phyloP scores from a whole-genome alignment of 805 yeast species.

The Naumovozyma castellii region DNA sequence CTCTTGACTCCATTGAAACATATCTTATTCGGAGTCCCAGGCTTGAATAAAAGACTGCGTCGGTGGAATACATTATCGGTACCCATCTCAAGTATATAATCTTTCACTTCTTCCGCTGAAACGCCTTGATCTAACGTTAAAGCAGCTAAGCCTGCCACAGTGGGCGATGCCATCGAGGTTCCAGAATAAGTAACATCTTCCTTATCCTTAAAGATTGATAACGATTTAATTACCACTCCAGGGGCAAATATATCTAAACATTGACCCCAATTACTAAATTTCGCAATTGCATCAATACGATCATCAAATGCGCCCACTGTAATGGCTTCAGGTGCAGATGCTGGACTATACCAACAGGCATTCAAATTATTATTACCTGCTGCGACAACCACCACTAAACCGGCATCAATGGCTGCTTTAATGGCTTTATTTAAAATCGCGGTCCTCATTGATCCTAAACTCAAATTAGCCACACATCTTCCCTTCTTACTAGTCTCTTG shows the following conservation, averaged over 20 bases:
- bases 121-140: constrained; percentile 46
- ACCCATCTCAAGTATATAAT: constrained; percentile 36
- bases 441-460: constrained; percentile 68
- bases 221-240: constrained; percentile 60
- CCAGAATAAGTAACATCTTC: constrained; percentile 42
- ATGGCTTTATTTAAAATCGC: constrained; percentile 64
- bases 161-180: constrained; percentile 76
- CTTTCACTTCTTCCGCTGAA: constrained; percentile 33
- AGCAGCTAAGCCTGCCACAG: constrained; percentile 58
- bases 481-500: constrained; percentile 12
- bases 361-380: constrained; percentile 77
- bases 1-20: constrained; percentile 32
- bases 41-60: constrained; percentile 36
- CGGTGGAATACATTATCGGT: constrained; percentile 40
- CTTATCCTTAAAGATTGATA: constrained; percentile 30
- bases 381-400: constrained; percentile 65
- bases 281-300: constrained; percentile 54
- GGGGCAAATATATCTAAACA: constrained; percentile 84
- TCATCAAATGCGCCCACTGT: constrained; percentile 90
- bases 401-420: constrained; percentile 62
- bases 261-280: constrained; percentile 86
- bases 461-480: constrained; percentile 65
- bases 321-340: constrained; percentile 60
- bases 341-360: constrained; percentile 83
- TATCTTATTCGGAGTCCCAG: constrained; percentile 53